Percentiles rank a stretch among this genome's conserved stretches.
phyloP scores from a whole-genome alignment of 2,329 filamentous ascomycete species.

The Diaporthe sp. region DNA sequence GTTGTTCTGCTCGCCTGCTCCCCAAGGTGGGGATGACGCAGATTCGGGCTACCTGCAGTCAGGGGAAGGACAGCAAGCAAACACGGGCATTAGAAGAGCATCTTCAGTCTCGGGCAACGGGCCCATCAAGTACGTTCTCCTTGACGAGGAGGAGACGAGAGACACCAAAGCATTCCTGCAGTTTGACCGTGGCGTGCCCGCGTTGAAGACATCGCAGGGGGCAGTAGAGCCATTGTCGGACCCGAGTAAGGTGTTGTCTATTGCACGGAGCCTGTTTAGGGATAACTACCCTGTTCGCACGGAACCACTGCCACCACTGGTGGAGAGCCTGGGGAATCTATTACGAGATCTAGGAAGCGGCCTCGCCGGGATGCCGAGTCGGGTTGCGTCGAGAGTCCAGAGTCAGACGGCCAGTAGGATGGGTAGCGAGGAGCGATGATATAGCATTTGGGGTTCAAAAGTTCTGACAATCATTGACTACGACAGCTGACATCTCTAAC shows the following conservation, averaged over 20 bases:
- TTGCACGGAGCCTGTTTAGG: constrained; percentile 44
- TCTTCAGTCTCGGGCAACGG: constrained; percentile 30
- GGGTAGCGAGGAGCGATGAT: constrained; percentile 41
- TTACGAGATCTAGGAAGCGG: constrained; percentile 46
- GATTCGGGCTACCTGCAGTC: constrained; percentile 14
- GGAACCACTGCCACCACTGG: constrained; percentile 50
- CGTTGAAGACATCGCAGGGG: constrained; percentile 32
- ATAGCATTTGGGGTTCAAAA: neutral
- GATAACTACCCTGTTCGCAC: constrained; percentile 47
- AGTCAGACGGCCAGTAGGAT: constrained; percentile 39
- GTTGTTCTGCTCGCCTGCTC: constrained; percentile 40
- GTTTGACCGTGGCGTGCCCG: constrained; percentile 44
- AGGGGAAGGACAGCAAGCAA: constrained; percentile 21
- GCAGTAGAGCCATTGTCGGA: constrained; percentile 44
- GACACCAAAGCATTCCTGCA: constrained; percentile 46
- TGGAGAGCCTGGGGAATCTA: constrained; percentile 47
- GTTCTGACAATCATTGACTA: neutral
- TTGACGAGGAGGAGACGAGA: constrained; percentile 47
- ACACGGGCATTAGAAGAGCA: neutral
- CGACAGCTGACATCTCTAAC: neutral
- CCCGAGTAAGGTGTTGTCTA: constrained; percentile 43
- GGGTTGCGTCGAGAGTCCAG: constrained; percentile 35
- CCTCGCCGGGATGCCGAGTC: constrained; percentile 32
- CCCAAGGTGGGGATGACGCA: neutral
- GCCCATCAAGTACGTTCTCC: constrained; percentile 40